Evolutionary conservation across 352 stramenopile species (phyloP), one percentile per base, ranked within the genome.

Genomic region (Phytophthora hybrid): DNA sequence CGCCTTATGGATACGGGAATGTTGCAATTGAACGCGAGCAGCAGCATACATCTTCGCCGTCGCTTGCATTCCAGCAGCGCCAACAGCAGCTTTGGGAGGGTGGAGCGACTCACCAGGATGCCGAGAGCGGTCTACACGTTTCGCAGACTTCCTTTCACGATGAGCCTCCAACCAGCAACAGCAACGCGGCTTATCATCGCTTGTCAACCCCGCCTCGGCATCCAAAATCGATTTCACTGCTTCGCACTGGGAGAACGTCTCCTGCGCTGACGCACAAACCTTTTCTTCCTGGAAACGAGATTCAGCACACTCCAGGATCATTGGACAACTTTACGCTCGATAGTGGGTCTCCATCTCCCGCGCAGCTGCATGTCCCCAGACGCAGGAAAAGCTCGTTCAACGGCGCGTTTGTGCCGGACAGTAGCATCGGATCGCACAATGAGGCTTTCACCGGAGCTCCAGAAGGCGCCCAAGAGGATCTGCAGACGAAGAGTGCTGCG

Each of bases 1-100:
- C 85, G 5, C 88, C 88, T 3, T 94, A 93, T 57, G 88, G 88
- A 19, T 94, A 94, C 59, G 81, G 85, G 16, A 94, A 94, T 62
- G 88, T 94, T 23, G 77, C 84, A 2, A 89, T 94, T 63, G 81
- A 93, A 37, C 66, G 63, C 34, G 71, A 77, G 8, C 81, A 60
- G 52, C 71, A 70, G 34, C 71, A 52, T 14, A 68, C 51, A 18
- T 79, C 56, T 69, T 81, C 72, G 10, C 75, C 75, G 57, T 80
- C 75, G 0, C 54, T 72, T 32, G 70, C 74, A 13, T 76, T 81
- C 37, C 75, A 82, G 34, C 71, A 77, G 41, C 71, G 71, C 13
- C 75, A 78, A 14, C 71, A 81, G 46, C 78, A 79, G 26, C 66
- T 78, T 18, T 85, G 78, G 78, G 66, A 79, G 41, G 77, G 77